phyloP scores from a whole-genome alignment of 2,329 filamentous ascomycete genomes.

The Septoria petroselini region DNA sequence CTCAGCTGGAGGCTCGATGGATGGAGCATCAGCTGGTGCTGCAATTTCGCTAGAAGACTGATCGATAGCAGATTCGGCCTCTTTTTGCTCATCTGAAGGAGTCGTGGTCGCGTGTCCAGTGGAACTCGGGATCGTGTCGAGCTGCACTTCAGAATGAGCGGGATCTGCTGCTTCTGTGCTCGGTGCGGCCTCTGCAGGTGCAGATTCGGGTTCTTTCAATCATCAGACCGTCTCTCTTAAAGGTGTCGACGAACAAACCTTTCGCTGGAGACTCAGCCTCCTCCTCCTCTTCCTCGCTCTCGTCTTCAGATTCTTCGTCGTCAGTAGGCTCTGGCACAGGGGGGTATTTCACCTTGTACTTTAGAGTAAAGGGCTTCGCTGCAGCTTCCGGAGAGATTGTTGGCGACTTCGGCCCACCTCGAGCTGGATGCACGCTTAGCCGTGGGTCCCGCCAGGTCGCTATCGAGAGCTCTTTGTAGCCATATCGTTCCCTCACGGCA shows the following conservation, averaged over 20 bases:
- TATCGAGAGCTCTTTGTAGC: constrained; percentile 27
- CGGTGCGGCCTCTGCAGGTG: too few species aligned
- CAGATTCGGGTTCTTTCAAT: too few species aligned
- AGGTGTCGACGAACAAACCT: not conserved
- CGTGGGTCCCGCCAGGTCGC: constrained; percentile 32
- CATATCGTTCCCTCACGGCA: constrained; percentile 28
- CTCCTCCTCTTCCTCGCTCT: constrained; percentile 7
- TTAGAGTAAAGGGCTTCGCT: constrained; percentile 24
- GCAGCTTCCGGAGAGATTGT: constrained; percentile 27
- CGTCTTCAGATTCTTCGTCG: constrained; percentile 27
- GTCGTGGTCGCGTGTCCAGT: too few species aligned
- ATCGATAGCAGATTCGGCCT: too few species aligned
- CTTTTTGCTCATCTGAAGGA: too few species aligned
- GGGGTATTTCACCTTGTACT: constrained; percentile 30
- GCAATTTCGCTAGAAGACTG: too few species aligned
- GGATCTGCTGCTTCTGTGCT: too few species aligned
- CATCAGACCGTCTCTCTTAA: not conserved
- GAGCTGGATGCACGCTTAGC: constrained; percentile 28
- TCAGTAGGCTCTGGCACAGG: constrained; percentile 29
- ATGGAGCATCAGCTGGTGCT: too few species aligned
- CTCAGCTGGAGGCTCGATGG: too few species aligned
- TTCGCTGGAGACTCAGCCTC: not conserved
- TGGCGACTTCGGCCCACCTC: constrained; percentile 28
- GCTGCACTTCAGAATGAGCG: too few species aligned
- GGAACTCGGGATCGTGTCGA: too few species aligned